Percentiles rank a stretch among this genome's conserved stretches.
Evolutionary conservation across 495 filamentous ascomycete genomes (phyloP).

Genomic region (Aspergillus heteromorphus): DNA sequence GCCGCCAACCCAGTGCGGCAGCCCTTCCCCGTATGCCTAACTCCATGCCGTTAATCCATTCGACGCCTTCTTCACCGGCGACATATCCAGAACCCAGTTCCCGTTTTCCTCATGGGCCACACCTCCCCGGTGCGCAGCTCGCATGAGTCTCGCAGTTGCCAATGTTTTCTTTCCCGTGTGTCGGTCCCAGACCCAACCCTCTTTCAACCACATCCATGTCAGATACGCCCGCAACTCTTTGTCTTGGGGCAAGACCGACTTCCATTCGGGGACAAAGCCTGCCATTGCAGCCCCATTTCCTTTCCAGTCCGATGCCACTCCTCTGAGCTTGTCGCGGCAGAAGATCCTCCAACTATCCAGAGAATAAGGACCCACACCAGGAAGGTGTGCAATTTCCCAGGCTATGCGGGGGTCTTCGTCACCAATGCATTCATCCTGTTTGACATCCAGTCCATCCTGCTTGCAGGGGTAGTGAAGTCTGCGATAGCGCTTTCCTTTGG

Average conservation of each 20-base stretch:
- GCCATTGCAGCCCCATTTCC: constrained; percentile 30
- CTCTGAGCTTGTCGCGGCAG: constrained; percentile 73
- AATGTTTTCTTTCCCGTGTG: constrained; percentile 57
- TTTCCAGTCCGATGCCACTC: constrained; percentile 55
- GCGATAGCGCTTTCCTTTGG: constrained; percentile 52
- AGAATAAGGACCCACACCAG: constrained; percentile 78
- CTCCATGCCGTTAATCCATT: constrained; percentile 25
- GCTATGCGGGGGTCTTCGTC: constrained; percentile 43
- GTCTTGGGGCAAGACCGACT: constrained; percentile 73
- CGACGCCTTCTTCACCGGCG: constrained; percentile 28
- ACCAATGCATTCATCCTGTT: constrained; percentile 41
- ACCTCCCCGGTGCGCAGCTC: constrained; percentile 53
- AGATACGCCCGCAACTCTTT: constrained; percentile 87
- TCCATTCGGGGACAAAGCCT: constrained; percentile 67
- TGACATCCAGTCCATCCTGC: constrained; percentile 52
- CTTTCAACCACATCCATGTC: constrained; percentile 85
- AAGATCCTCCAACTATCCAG: constrained; percentile 94
- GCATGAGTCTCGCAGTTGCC: constrained; percentile 51
- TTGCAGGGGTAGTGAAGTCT: constrained; percentile 63
- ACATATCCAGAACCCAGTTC: constrained; percentile 40
- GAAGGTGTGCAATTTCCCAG: constrained; percentile 86
- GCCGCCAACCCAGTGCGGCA: neutral
- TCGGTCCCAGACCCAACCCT: constrained; percentile 79
- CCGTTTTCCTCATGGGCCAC: constrained; percentile 58
- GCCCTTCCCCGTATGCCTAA: neutral